Evolutionary conservation across 306 rosid species (phyloP), one percentile per base, ranked within the genome.

Genomic region (Leucaena leucocephala): DNA sequence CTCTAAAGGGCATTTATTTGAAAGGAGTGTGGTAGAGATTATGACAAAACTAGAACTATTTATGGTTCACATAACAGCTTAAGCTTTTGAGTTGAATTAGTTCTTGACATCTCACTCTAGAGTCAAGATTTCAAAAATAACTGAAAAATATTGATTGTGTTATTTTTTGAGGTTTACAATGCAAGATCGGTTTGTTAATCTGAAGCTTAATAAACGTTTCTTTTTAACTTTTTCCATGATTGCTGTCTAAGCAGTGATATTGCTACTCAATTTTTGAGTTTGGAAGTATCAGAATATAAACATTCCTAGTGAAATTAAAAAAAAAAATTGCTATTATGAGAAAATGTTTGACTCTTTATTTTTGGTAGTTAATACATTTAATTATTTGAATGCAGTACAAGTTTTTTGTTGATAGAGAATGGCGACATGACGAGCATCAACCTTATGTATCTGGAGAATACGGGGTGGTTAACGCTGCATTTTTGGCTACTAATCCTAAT

Each of bases 381-480:
- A 43, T 77, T 72, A 78, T 80, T 76, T 77, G 63, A 33, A 71
- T 90, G 95, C 98, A 96, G 99, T 96, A 87, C 89, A 96, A 96
- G 81, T 96, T 96, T 87, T 96, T 58, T 86, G 98, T 96, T 79
- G 99, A 96, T 88, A 98, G 97, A 78, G 96, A 90, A 81, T 96
- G 99, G 99, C 88, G 91, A 73, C 91, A 96, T 59, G 99, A 93
- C 63, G 98, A 93, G 80, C 95, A 86, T 84, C 97, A 90, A 65
- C 89, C 93, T 64, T 85, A 62, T 57, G 81, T 81, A 82, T 77
- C 85, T 75, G 93, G 97, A 70, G 99, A 93, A 50, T 86, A 80
- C 71, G 99, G 99, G 84, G 59, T 88, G 67, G 98, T 90, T 82
- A 96, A 96, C 82, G 91, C 99, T n/a, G 78, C 91, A 67, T 80